A percentile compares a stretch with the other conserved stretches of the same genome.
These are phyloP conservation scores for Canavalia gladiata DNA, from an alignment of 306 rosid species.

Conservation along the genomic window DNA sequence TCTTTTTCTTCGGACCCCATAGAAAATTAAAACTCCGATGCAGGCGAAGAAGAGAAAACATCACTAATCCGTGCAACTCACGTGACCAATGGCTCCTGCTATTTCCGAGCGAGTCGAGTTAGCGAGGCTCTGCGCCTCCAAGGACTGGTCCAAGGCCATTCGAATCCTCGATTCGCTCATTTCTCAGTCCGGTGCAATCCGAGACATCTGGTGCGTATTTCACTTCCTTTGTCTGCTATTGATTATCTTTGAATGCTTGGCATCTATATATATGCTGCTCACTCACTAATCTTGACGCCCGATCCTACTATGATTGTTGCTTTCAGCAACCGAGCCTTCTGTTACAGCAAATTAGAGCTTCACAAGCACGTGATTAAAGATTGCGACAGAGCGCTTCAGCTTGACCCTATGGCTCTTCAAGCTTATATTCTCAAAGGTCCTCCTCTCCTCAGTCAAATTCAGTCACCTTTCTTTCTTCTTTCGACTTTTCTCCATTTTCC, in stretches of 20 bases:
- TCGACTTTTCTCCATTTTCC: background rate
- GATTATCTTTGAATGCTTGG: background rate
- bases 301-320: constrained; percentile 42
- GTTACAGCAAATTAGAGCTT: constrained; percentile 92
- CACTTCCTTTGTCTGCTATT: constrained; percentile 8
- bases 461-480: constrained; percentile 14
- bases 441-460: constrained; percentile 28
- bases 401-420: constrained; percentile 77
- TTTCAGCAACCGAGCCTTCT: constrained; percentile 92
- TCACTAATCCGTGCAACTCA: constrained; percentile 54
- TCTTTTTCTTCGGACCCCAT: constrained; percentile 28
- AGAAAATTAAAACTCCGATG: constrained; percentile 39
- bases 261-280: background rate
- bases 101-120: constrained; percentile 77
- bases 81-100: constrained; percentile 61
- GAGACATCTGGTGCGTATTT: constrained; percentile 77
- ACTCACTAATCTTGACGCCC: constrained; percentile 5
- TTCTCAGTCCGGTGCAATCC: constrained; percentile 68
- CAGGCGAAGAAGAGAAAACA: background rate
- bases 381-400: constrained; percentile 88
- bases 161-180: constrained; percentile 87
- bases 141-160: constrained; percentile 97
- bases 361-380: constrained; percentile 94
- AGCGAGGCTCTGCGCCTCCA: constrained; percentile 80
- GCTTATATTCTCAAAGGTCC: constrained; percentile 89